Evolutionary conservation across 2,329 filamentous ascomycete genomes (phyloP).

Genomic region (Fusarium phyllophilum): DNA sequence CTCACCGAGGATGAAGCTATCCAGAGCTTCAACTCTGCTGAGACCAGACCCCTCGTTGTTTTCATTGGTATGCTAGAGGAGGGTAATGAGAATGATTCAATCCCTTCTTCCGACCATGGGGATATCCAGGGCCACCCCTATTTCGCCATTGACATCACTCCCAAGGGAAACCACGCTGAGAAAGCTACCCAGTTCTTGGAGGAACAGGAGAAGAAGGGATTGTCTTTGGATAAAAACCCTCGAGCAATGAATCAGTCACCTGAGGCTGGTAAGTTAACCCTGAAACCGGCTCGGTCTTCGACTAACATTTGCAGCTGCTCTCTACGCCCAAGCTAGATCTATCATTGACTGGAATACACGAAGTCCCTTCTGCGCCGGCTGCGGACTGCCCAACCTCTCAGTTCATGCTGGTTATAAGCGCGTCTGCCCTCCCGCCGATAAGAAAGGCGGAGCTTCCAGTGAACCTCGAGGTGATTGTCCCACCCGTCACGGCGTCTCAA

Average conservation of each 20-base stretch:
- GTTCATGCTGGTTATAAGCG: slow-evolving; percentile 84
- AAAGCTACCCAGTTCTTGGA: slow-evolving; percentile 63
- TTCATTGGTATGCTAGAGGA: slow-evolving; percentile 86
- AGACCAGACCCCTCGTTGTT: slow-evolving; percentile 75
- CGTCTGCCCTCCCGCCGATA: slow-evolving; percentile 78
- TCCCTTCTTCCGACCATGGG: slow-evolving; percentile 60
- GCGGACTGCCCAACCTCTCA: slow-evolving; percentile 83
- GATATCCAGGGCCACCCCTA: slow-evolving; percentile 83
- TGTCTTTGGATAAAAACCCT: slow-evolving; percentile 74
- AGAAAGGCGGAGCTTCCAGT: slow-evolving; percentile 56
- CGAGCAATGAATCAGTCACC: slow-evolving; percentile 69
- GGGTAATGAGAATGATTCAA: slow-evolving; percentile 55
- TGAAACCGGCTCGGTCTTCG: neutral
- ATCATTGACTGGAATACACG: slow-evolving; percentile 94
- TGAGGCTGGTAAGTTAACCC: slow-evolving; percentile 63
- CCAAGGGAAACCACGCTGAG: slow-evolving; percentile 70
- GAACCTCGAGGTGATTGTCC: slow-evolving; percentile 75
- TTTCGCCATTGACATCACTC: slow-evolving; percentile 91
- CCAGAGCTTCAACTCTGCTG: slow-evolving; percentile 76
- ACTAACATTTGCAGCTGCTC: slow-evolving; percentile 70
- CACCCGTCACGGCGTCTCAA: slow-evolving; percentile 86
- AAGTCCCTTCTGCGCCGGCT: slow-evolving; percentile 91
- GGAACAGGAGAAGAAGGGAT: slow-evolving; percentile 62
- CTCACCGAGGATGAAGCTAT: slow-evolving; percentile 78
- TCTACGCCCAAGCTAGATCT: slow-evolving; percentile 89